phyloP scores from a whole-genome alignment of 805 yeast species.

The Yamadazyma laniorum region DNA sequence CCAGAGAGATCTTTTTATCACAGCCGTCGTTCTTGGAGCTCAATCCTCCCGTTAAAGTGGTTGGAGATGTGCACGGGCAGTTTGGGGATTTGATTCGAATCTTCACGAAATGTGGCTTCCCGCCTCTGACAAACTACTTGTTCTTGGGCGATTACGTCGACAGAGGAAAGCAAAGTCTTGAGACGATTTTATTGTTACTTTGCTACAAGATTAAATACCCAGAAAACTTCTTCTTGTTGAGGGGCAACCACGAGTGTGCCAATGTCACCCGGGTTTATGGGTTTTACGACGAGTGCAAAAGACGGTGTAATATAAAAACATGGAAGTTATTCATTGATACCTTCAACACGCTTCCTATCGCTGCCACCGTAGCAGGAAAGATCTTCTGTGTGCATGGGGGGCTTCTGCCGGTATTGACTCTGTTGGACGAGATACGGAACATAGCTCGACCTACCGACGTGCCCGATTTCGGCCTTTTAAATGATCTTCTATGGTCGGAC shows the following conservation, averaged over 20 bases:
- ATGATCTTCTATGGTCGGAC: slow-evolving; percentile 80
- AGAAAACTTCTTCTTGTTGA: slow-evolving; percentile 84
- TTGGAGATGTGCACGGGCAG: slow-evolving; percentile 97
- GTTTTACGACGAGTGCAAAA: slow-evolving; percentile 95
- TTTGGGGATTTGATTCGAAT: slow-evolving; percentile 86
- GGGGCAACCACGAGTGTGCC: slow-evolving; percentile 98
- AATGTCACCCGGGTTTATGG: slow-evolving; percentile 96
- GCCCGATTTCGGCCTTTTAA: slow-evolving; percentile 76
- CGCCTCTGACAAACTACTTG: slow-evolving; percentile 88
- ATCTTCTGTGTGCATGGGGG: slow-evolving; percentile 93
- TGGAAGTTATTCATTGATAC: slow-evolving; percentile 95
- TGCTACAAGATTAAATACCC: slow-evolving; percentile 97
- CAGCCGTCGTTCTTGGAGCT: slow-evolving; percentile 90
- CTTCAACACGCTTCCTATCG: slow-evolving; percentile 91
- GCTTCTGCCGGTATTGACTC: slow-evolving; percentile 67
- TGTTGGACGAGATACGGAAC: slow-evolving; percentile 71
- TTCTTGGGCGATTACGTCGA: slow-evolving; percentile 97
- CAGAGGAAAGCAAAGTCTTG: slow-evolving; percentile 93
- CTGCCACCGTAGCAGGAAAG: slow-evolving; percentile 93
- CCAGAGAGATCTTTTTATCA: slow-evolving; percentile 82
- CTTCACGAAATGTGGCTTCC: slow-evolving; percentile 95
- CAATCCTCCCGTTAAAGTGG: slow-evolving; percentile 82
- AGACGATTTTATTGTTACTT: slow-evolving; percentile 80
- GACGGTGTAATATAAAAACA: slow-evolving; percentile 85
- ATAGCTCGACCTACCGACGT: slow-evolving; percentile 83